Percentiles rank a stretch among this genome's conserved stretches.
Evolutionary conservation across 1,284 basidiomycete species (phyloP).

Genomic region (Ganoderma resinaceum): DNA sequence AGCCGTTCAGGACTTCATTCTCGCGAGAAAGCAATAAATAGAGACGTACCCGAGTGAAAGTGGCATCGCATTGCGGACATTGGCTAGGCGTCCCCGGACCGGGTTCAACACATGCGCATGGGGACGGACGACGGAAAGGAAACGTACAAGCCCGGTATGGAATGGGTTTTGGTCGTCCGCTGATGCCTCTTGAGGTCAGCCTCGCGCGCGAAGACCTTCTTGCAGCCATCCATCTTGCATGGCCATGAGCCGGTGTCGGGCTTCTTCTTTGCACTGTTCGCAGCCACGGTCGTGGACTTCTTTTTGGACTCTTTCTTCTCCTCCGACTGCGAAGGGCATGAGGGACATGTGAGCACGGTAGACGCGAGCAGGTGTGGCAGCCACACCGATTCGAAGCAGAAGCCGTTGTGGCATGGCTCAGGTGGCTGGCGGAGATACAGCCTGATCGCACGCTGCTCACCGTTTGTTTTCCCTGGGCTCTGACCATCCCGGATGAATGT

Average conservation of each 20-base stretch:
- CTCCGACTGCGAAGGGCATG: slow-evolving; percentile 43
- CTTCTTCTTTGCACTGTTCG: slow-evolving; percentile 47
- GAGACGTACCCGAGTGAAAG: slow-evolving; percentile 71
- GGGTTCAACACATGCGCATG: slow-evolving; percentile 7
- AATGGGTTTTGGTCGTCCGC: slow-evolving; percentile 75
- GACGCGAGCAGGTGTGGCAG: slow-evolving; percentile 15
- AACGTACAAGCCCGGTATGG: slow-evolving; percentile 73
- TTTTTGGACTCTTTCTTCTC: slow-evolving; percentile 57
- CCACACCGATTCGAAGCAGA: slow-evolving; percentile 18
- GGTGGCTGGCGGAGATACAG: slow-evolving; percentile 36
- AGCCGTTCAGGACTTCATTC: neutral
- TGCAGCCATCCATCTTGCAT: slow-evolving; percentile 78
- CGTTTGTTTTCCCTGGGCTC: slow-evolving; percentile 35
- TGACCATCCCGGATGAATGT: slow-evolving; percentile 27
- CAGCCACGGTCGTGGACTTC: slow-evolving; percentile 41
- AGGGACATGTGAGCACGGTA: slow-evolving; percentile 26
- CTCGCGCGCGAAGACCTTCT: slow-evolving; percentile 78
- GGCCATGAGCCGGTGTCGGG: slow-evolving; percentile 68
- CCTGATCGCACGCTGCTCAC: slow-evolving; percentile 31
- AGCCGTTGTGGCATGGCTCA: slow-evolving; percentile 29
- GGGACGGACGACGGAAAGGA: neutral
- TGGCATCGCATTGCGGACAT: slow-evolving; percentile 79
- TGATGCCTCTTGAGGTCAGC: slow-evolving; percentile 82
- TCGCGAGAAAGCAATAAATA: neutral
- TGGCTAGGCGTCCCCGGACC: slow-evolving; percentile 48